A percentile compares a stretch with the other conserved stretches of the same genome.
Evolutionary conservation across 176 grass and related monocot species (phyloP).

Genomic region (Chrysopogon serrulatus): DNA sequence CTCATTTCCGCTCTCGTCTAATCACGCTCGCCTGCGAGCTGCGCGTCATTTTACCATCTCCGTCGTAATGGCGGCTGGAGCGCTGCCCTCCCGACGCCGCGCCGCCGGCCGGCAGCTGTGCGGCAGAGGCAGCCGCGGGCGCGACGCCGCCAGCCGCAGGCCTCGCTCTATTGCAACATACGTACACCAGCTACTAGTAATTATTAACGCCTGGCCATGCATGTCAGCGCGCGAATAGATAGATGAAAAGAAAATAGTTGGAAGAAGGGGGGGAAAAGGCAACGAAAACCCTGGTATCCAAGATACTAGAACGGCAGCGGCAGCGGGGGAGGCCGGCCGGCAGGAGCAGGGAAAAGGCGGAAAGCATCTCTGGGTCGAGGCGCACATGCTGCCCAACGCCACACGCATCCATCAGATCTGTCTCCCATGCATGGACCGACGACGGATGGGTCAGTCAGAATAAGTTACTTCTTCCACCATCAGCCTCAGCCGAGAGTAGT

Average conservation of each 20-base stretch:
- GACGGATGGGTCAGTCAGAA: conserved; percentile 10
- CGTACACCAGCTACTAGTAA: not conserved
- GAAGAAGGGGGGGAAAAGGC: not conserved
- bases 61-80: not conserved
- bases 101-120: not conserved
- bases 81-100: not conserved
- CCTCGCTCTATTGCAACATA: not conserved
- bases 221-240: not conserved
- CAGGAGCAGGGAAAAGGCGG: not conserved
- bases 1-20: conserved; percentile 12
- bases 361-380: not conserved
- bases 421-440: conserved; percentile 17
- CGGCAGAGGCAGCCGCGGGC: not conserved
- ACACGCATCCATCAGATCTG: conserved; percentile 34
- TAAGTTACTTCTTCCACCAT: not conserved
- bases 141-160: not conserved
- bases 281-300: not conserved
- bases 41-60: not conserved
- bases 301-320: conserved; percentile 3
- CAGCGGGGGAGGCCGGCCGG: not conserved
- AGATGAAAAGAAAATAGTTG: not conserved
- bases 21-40: not conserved
- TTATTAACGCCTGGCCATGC: not conserved
- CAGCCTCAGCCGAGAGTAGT: not conserved
- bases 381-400: not conserved